Evolutionary conservation across 192 early-diverging fungal species (phyloP).

Genomic region (Coemansia sp.): DNA sequence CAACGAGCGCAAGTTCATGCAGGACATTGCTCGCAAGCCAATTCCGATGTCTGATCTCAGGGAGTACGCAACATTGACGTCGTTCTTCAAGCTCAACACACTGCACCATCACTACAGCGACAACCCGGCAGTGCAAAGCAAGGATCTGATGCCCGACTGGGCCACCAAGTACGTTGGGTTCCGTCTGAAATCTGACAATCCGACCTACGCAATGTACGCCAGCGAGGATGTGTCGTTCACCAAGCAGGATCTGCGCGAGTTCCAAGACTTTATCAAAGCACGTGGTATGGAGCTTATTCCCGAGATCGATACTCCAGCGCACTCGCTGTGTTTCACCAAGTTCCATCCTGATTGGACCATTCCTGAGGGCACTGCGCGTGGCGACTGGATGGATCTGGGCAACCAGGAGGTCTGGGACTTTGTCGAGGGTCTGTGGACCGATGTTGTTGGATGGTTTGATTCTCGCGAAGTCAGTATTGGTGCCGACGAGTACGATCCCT

Average conservation of each 20-base stretch:
- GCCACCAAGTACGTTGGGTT: slow-evolving; percentile 46
- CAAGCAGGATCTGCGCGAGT: slow-evolving; percentile 48
- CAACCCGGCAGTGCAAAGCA: slow-evolving; percentile 41
- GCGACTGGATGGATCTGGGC: slow-evolving; percentile 52
- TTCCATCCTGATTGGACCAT: slow-evolving; percentile 54
- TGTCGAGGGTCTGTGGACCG: slow-evolving; percentile 44
- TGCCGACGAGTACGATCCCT: slow-evolving; percentile 50
- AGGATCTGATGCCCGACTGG: slow-evolving; percentile 37
- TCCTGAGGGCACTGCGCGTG: slow-evolving; percentile 31
- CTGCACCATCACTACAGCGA: slow-evolving; percentile 53
- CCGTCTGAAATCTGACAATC: slow-evolving; percentile 52
- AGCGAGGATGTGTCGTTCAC: slow-evolving; percentile 44
- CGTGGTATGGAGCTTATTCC: slow-evolving; percentile 50
- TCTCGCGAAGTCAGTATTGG: slow-evolving; percentile 48
- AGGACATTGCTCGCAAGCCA: slow-evolving; percentile 54
- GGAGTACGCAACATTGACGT: slow-evolving; percentile 47
- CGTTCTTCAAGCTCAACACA: slow-evolving; percentile 57
- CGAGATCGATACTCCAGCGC: slow-evolving; percentile 54
- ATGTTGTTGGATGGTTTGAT: slow-evolving; percentile 55
- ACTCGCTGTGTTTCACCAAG: slow-evolving; percentile 53
- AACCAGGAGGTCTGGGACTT: slow-evolving; percentile 46
- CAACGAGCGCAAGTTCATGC: slow-evolving; percentile 47
- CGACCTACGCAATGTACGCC: slow-evolving; percentile 40
- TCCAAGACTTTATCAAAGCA: slow-evolving; percentile 50
- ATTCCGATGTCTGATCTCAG: slow-evolving; percentile 47